Conservation (phyloP, 2,329 filamentous ascomycete species). For the Hymenoscyphus linearis region DNA sequence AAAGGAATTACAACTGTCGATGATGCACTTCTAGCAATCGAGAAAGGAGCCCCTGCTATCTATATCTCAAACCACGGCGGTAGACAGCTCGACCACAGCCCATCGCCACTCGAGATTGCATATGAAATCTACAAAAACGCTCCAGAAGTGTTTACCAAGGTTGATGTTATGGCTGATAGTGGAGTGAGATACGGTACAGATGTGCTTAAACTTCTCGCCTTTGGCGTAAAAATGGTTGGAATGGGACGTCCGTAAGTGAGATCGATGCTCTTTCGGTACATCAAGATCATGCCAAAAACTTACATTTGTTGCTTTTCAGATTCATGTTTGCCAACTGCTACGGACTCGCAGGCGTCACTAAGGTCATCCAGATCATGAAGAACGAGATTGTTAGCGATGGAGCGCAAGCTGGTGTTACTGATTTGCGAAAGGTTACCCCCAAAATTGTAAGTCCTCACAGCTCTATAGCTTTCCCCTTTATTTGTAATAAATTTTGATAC, state of each 20-base stretch:
- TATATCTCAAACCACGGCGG: conserved; percentile 54
- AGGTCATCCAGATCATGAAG: conserved; percentile 44
- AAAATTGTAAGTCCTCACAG: neutral
- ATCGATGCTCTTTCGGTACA: no score
- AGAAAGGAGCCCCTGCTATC: conserved; percentile 33
- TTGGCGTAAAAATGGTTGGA: conserved; percentile 57
- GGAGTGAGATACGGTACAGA: conserved; percentile 51
- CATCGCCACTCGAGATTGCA: conserved; percentile 51
- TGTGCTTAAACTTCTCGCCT: conserved; percentile 53
- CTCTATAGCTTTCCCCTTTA: neutral
- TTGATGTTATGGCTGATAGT: conserved; percentile 54
- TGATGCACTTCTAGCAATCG: conserved; percentile 36
- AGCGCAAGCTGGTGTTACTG: conserved; percentile 1
- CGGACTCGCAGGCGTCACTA: conserved; percentile 40
- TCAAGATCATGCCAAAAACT: no score
- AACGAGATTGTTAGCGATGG: conserved; percentile 2
- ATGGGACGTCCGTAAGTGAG: conserved; percentile 40
- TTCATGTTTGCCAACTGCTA: conserved; percentile 46
- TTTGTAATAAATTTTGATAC: no score
- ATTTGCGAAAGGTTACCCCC: conserved; percentile 1
- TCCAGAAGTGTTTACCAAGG: conserved; percentile 11
- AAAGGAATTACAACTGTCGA: conserved; percentile 27
- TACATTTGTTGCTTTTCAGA: conserved; percentile 36
- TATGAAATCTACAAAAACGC: conserved; percentile 45
- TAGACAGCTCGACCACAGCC: conserved; percentile 54